phyloP scores from a whole-genome alignment of 2,329 filamentous ascomycete genomes.

The Bretziella fagacearum region DNA sequence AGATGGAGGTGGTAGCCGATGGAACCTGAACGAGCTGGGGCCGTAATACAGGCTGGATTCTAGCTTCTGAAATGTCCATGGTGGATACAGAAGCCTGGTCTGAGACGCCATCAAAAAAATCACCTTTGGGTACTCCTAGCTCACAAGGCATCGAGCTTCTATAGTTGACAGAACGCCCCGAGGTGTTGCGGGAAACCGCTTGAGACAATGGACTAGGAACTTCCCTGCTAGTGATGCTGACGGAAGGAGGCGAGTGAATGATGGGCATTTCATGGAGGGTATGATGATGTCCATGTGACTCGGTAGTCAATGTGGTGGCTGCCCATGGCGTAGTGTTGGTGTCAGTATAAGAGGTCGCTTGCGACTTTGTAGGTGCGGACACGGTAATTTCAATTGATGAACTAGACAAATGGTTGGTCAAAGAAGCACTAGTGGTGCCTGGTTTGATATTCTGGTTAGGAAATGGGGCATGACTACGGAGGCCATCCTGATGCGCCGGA shows the following conservation, averaged over 20 bases:
- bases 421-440: no score
- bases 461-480: neutral
- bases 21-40: conserved; percentile 14
- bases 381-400: no score
- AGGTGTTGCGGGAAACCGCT: neutral
- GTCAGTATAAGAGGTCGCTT: no score
- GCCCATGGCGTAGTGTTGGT: no score
- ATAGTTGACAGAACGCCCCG: neutral
- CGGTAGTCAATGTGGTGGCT: no score
- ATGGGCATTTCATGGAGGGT: no score
- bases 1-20: neutral
- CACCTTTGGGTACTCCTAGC: neutral
- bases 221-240: no score
- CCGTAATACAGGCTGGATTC: conserved; percentile 17
- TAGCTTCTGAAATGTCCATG: conserved; percentile 17
- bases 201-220: neutral
- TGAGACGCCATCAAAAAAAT: conserved; percentile 2
- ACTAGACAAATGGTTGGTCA: no score
- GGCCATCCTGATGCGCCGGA: conserved; percentile 5
- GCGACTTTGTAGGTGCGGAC: no score
- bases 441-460: neutral
- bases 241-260: no score
- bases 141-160: neutral
- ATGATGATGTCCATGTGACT: no score
- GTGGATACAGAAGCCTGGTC: conserved; percentile 18